phyloP scores from a whole-genome alignment of 2,329 filamentous ascomycete species.

The Diaporthe velutina region DNA sequence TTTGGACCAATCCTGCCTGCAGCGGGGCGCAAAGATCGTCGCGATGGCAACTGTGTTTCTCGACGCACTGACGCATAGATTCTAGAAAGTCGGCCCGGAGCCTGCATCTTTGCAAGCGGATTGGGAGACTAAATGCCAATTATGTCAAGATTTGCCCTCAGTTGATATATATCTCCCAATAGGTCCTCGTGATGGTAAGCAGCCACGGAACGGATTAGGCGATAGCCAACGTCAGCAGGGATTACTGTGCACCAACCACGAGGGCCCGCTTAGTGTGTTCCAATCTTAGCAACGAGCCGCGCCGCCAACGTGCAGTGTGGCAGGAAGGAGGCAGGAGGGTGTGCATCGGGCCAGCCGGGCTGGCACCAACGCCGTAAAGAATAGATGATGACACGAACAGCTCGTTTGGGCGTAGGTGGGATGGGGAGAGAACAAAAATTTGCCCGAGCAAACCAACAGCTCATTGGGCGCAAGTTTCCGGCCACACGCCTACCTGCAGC shows the following conservation, averaged over 20 bases:
- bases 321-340: slow-evolving; percentile 3
- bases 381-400: slow-evolving; percentile 13
- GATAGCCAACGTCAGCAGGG: slow-evolving; percentile 26
- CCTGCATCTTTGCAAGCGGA: background rate
- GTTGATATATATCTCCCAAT: background rate
- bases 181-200: background rate
- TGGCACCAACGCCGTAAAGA: slow-evolving; percentile 11
- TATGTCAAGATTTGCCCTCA: background rate
- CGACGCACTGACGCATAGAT: background rate
- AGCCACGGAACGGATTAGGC: background rate
- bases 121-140: background rate
- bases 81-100: background rate
- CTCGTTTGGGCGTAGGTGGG: background rate
- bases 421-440: background rate
- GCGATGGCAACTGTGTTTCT: background rate
- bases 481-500: background rate
- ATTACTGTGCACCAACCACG: background rate
- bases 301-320: slow-evolving; percentile 17
- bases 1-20: background rate
- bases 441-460: slow-evolving; percentile 9
- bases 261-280: slow-evolving; percentile 21
- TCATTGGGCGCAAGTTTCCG: slow-evolving; percentile 1
- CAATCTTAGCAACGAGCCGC: slow-evolving; percentile 27
- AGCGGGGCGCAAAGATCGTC: background rate
- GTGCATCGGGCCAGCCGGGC: slow-evolving; percentile 9